Conservation (phyloP, 2,329 filamentous ascomycete species). For the Clonostachys byssicola region DNA sequence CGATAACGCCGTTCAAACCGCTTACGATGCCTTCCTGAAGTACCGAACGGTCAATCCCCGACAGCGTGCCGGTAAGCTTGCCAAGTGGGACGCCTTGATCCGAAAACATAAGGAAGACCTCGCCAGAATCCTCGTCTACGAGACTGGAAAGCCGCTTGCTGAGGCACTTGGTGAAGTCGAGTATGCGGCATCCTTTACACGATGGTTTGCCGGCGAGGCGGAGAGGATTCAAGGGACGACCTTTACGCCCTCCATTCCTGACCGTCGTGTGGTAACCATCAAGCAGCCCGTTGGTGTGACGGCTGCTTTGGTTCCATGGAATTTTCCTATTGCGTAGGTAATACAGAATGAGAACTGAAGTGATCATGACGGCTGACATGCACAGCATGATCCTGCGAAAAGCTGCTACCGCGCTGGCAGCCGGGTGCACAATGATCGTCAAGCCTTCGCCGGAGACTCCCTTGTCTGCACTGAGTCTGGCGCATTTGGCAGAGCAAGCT, state of each 20-base stretch:
- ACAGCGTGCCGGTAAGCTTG: constrained; percentile 28
- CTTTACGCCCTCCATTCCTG: constrained; percentile 53
- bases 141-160: constrained; percentile 53
- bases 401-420: constrained; percentile 54
- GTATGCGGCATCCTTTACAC: constrained; percentile 47
- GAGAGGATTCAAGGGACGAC: constrained; percentile 53
- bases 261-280: constrained; percentile 63
- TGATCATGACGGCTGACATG: too few relatives aligned
- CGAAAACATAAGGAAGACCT: constrained; percentile 31
- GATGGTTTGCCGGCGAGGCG: constrained; percentile 53
- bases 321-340: constrained; percentile 46
- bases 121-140: constrained; percentile 31
- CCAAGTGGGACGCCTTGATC: constrained; percentile 27
- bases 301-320: constrained; percentile 39
- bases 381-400: constrained; percentile 38
- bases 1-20: constrained; percentile 26
- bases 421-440: constrained; percentile 71
- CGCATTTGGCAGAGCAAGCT: constrained; percentile 61
- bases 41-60: constrained; percentile 31
- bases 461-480: constrained; percentile 60
- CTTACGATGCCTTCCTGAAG: constrained; percentile 26
- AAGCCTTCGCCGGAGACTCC: constrained; percentile 75
- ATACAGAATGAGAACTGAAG: too few relatives aligned
- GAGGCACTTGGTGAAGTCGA: constrained; percentile 52
- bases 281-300: constrained; percentile 43